These are phyloP conservation scores for Mediolabrus comicus DNA, from an alignment of 108 stramenopile genomes.

Conservation along the genomic window DNA sequence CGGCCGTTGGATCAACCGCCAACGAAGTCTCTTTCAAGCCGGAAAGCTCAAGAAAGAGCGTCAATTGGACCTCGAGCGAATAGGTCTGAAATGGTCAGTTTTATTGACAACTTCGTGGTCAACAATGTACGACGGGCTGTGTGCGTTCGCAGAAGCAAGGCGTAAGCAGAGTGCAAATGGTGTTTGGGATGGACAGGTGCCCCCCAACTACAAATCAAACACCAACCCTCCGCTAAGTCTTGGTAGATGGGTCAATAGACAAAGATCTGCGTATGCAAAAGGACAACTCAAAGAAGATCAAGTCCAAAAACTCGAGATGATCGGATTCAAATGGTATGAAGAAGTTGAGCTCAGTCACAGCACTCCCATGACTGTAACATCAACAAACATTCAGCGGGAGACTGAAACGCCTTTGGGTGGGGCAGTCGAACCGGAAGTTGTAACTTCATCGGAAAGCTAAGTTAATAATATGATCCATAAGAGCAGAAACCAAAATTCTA, in stretches of 20 bases:
- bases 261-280: slow-evolving; percentile 76
- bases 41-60: slow-evolving; percentile 81
- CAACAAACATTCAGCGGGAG: neutral
- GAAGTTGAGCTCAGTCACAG: slow-evolving; percentile 1
- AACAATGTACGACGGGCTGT: slow-evolving; percentile 76
- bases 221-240: slow-evolving; percentile 71
- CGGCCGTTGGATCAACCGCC: slow-evolving; percentile 88
- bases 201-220: slow-evolving; percentile 70
- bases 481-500: too few species aligned
- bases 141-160: slow-evolving; percentile 57
- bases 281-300: slow-evolving; percentile 80
- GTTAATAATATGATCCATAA: too few species aligned
- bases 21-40: slow-evolving; percentile 82
- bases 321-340: slow-evolving; percentile 73
- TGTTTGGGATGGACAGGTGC: slow-evolving; percentile 86
- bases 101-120: slow-evolving; percentile 82
- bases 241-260: slow-evolving; percentile 87
- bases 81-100: slow-evolving; percentile 89
- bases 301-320: slow-evolving; percentile 61
- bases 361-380: neutral
- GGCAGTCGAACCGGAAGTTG: neutral
- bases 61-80: slow-evolving; percentile 65
- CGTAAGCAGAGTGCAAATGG: slow-evolving; percentile 40
- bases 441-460: neutral
- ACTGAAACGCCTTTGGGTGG: neutral